Percentiles rank a stretch among this genome's conserved stretches.
These are phyloP conservation scores for Truncatella angustata DNA, from an alignment of 2,329 filamentous ascomycete genomes.

Conservation along the genomic window DNA sequence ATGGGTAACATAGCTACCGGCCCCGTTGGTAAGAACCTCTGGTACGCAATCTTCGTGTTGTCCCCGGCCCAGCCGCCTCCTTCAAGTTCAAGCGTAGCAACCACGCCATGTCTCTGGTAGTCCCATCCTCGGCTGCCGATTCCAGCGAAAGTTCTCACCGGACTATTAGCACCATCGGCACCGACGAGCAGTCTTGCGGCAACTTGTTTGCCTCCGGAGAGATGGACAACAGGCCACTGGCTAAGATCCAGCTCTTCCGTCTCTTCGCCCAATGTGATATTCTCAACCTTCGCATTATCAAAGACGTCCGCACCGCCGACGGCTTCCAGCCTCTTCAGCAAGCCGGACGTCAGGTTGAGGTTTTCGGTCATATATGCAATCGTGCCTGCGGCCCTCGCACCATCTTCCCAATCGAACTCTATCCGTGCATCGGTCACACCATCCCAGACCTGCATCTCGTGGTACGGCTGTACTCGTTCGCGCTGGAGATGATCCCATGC, in stretches of 20 bases:
- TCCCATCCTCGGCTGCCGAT: slow-evolving; percentile 91
- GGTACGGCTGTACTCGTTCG: slow-evolving; percentile 78
- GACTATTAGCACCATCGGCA: slow-evolving; percentile 92
- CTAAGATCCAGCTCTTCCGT: slow-evolving; percentile 71
- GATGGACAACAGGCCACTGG: slow-evolving; percentile 80
- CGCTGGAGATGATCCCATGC: slow-evolving; percentile 77
- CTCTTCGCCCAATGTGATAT: slow-evolving; percentile 73
- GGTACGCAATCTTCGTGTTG: slow-evolving; percentile 75
- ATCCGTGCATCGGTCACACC: slow-evolving; percentile 84
- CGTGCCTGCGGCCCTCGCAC: slow-evolving; percentile 40
- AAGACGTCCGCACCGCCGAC: slow-evolving; percentile 69
- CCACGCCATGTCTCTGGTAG: slow-evolving; percentile 85
- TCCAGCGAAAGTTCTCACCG: slow-evolving; percentile 83
- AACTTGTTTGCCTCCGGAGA: slow-evolving; percentile 66
- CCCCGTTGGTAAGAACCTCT: slow-evolving; percentile 89
- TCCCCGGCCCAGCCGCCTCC: slow-evolving; percentile 54
- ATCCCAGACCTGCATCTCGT: slow-evolving; percentile 99
- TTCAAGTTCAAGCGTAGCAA: slow-evolving; percentile 79
- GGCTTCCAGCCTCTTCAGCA: slow-evolving; percentile 70
- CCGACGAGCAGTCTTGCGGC: slow-evolving; percentile 84
- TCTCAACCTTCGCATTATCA: slow-evolving; percentile 73
- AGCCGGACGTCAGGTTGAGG: slow-evolving; percentile 76
- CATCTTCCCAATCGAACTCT: slow-evolving; percentile 75
- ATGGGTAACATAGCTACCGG: slow-evolving; percentile 90
- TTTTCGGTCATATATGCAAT: slow-evolving; percentile 99